A percentile compares a stretch with the other conserved stretches of the same genome.
Conservation (phyloP, 1,284 basidiomycete genomes). For the Rhizoctonia solani region DNA sequence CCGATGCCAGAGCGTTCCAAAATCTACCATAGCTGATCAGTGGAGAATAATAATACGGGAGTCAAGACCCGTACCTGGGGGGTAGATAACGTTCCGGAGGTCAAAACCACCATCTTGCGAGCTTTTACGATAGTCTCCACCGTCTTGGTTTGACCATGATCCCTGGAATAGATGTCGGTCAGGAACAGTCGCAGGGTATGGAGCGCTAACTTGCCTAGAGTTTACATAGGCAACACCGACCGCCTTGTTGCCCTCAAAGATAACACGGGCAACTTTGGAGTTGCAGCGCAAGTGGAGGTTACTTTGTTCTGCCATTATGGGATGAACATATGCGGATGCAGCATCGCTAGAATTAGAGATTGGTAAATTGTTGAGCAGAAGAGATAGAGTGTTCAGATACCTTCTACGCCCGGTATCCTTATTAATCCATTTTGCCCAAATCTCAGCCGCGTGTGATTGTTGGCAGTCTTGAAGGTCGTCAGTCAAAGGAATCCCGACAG, state of each 20-base stretch:
- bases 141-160: conserved; percentile 10
- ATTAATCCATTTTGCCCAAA: conserved; percentile 79
- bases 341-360: conserved; percentile 5
- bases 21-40: conserved; percentile 52
- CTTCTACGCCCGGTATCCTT: conserved; percentile 70
- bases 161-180: neutral
- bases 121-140: conserved; percentile 50
- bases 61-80: conserved; percentile 50
- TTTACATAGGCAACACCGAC: conserved; percentile 72
- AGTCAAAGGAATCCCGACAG: conserved; percentile 64
- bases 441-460: conserved; percentile 62
- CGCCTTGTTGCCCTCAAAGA: conserved; percentile 71
- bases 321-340: conserved; percentile 64
- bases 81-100: conserved; percentile 67
- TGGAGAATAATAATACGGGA: neutral
- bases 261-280: conserved; percentile 66
- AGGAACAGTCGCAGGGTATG: neutral
- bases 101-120: conserved; percentile 65
- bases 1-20: conserved; percentile 73
- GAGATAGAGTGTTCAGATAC: conserved; percentile 46
- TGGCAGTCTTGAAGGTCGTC: conserved; percentile 45
- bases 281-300: conserved; percentile 67
- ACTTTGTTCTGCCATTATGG: conserved; percentile 66
- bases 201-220: conserved; percentile 50
- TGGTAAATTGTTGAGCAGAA: neutral